Base-by-base conservation (phyloP, 805 yeast genomes). In the Ogataea dorogensis region DNA sequence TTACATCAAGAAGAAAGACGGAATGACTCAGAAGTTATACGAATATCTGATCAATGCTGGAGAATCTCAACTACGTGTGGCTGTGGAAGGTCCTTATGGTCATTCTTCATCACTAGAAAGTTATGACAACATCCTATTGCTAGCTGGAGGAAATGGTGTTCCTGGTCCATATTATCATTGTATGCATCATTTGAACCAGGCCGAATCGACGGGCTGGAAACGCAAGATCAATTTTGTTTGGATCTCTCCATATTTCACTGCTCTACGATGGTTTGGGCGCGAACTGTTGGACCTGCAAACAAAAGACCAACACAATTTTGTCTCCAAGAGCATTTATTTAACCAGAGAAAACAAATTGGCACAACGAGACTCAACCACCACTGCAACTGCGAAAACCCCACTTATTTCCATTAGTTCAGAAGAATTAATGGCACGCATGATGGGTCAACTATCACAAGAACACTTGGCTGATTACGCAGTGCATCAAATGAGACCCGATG, bases 71-170 rank as follows among this genome's bases (percentile, higher is more conserved):
- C 9, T 38, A 51, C 53, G 19, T 45, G 58, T 37, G 51, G 53
- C 67, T 7, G 58, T 77, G 9, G 83, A 77, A 44, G 83, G 83
- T 0, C 77, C 80, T 0, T 77, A 77, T 44, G 81, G 81, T 0
- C 59, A 60, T 14, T 46, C 49, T 5, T 48, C 65, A 1, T 69
- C 70, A 1, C 65, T 71, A 24, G 59, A 58, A 21, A 51, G 60
- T 11, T 73, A 66, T 46, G 67, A 64, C 20, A 60, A 63, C 22
- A 68, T 68, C 1, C 49, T 75, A 12, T 58, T 75, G 22, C 46
- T 76, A 17, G 76, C 77, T 2, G 81, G 81, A 7, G 82, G 82
- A 7, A 70, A 73, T 43, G 82, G 82, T 10, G 64, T 76, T 32
- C 76, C 83, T 0, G 81, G 79, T 2, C 64, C 73, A 2, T 59